phyloP scores from a whole-genome alignment of 2,329 filamentous ascomycete genomes.

The Fusarium phyllophilum region DNA sequence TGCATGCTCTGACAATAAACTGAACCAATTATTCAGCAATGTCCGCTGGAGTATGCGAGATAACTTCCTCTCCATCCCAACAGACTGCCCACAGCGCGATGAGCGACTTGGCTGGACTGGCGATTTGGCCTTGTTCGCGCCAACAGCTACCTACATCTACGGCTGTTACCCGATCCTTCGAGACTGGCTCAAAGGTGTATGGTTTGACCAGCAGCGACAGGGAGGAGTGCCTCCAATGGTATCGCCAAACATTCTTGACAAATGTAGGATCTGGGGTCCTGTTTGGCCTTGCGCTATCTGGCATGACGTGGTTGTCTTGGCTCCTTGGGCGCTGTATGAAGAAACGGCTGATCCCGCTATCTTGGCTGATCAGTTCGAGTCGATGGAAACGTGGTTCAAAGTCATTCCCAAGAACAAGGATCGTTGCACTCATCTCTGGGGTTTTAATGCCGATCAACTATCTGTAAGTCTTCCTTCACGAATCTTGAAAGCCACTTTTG shows the following conservation, averaged over 20 bases:
- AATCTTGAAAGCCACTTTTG: accelerated
- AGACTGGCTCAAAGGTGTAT: constrained; percentile 41
- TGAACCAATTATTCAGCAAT: constrained; percentile 67
- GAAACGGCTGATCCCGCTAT: constrained; percentile 51
- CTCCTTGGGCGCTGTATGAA: constrained; percentile 55
- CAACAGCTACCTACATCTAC: constrained; percentile 64
- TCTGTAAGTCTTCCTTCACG: constrained; percentile 12
- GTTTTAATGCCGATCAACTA: constrained; percentile 31
- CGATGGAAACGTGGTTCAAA: constrained; percentile 54
- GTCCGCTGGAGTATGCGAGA: constrained; percentile 66
- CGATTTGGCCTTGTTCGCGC: constrained; percentile 60
- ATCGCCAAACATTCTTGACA: constrained; percentile 23
- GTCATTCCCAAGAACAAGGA: constrained; percentile 46
- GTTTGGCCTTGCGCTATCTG: constrained; percentile 51
- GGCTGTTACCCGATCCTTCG: constrained; percentile 60
- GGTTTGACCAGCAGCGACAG: constrained; percentile 29
- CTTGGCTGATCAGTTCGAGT: constrained; percentile 52
- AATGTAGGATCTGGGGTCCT: constrained; percentile 25
- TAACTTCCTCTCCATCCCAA: constrained; percentile 67
- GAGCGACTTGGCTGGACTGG: constrained; percentile 66
- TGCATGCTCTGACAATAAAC: constrained; percentile 59
- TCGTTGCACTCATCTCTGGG: constrained; percentile 54
- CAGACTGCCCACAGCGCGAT: constrained; percentile 67
- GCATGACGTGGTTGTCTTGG: constrained; percentile 55
- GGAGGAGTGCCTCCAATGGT: constrained; percentile 39